Evolutionary conservation across 805 yeast genomes (phyloP), one percentile per base, ranked within the genome.

Genomic region (Diddensiella caesifluorescens): DNA sequence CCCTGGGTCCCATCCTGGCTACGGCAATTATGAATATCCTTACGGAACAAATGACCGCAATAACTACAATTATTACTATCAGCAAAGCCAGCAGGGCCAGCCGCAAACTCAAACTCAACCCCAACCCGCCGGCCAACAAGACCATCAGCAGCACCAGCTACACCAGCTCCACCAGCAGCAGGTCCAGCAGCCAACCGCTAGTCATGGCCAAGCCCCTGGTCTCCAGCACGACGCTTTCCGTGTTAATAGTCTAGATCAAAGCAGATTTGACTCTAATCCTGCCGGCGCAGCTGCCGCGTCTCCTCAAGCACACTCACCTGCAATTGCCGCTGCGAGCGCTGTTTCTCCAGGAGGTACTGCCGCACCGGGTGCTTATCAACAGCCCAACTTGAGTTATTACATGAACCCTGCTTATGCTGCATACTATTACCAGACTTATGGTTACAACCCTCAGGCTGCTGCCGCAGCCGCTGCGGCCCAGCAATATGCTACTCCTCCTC

Each of bases 171-270:
- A 51, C 38, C 55, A 50, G 15, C 65, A 37, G 27, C 50, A 43
- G 21, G 30, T 16, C 15, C 45, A 42, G 31, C 62, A 56, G 20
- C 41, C 56, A 51, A 7, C 29, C 10, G 7, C 21, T 2, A 10
- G 32, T 19, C 38, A 28, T 3, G 35, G 22, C 42, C 67, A 64
- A 44, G 58, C 60, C 55, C 62, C 62, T 53, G 53, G 50, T 27
- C 68, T 64, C 49, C 64, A 46, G 32, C 38, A 34, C 6, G 38
- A 34, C 16, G 21, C 38, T 22, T 34, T 22, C 38, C 38, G 38
- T n/a, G 32, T 13, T 13, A 47, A 49, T 62, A 62, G 50, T 5
- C 42, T 44, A 13, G 47, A 40, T 15, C 38, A 25, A 36, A 38
- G 27, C 34, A 25, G 39, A 16, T 32, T 22, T 34, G 46, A 20